phyloP scores from a whole-genome alignment of 768 basidiomycete genomes.

The Pulveroboletus sp. region DNA sequence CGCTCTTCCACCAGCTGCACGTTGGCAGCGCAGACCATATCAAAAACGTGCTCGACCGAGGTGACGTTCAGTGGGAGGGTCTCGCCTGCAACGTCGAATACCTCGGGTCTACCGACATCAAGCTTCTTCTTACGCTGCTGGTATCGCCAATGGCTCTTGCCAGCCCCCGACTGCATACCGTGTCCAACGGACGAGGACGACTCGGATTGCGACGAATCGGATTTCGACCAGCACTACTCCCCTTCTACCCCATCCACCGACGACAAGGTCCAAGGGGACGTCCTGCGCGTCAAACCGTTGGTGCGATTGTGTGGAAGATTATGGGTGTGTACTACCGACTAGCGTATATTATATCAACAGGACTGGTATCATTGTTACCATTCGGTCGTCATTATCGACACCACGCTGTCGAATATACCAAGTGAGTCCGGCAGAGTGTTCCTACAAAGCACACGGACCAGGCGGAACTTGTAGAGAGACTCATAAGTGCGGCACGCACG shows the following conservation, averaged over 20 bases:
- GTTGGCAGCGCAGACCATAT: constrained; percentile 67
- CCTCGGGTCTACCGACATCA: constrained; percentile 71
- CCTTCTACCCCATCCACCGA: too few species aligned
- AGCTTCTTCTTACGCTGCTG: constrained; percentile 68
- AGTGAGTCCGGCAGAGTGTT: too few species aligned
- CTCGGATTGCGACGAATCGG: constrained; percentile 23
- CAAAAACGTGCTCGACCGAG: constrained; percentile 59
- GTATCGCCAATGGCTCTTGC: constrained; percentile 62
- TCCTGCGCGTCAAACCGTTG: constrained; percentile 37
- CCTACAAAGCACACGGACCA: too few species aligned
- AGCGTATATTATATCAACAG: too few species aligned
- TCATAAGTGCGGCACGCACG: too few species aligned
- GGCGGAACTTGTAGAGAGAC: too few species aligned
- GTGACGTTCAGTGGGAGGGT: constrained; percentile 76
- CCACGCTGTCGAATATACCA: too few species aligned
- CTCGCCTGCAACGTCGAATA: constrained; percentile 88
- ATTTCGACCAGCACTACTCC: constrained; percentile 16
- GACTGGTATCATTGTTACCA: too few species aligned
- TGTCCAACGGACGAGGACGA: constrained; percentile 33
- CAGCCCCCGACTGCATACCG: constrained; percentile 20
- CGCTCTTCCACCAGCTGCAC: constrained; percentile 78
- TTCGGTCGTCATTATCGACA: too few species aligned
- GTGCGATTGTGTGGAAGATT: constrained; percentile 28
- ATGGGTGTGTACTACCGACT: constrained; percentile 14
- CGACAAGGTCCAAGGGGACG: constrained; percentile 38